phyloP scores from a whole-genome alignment of 148 eudicot genomes.

The Cornus florida region DNA sequence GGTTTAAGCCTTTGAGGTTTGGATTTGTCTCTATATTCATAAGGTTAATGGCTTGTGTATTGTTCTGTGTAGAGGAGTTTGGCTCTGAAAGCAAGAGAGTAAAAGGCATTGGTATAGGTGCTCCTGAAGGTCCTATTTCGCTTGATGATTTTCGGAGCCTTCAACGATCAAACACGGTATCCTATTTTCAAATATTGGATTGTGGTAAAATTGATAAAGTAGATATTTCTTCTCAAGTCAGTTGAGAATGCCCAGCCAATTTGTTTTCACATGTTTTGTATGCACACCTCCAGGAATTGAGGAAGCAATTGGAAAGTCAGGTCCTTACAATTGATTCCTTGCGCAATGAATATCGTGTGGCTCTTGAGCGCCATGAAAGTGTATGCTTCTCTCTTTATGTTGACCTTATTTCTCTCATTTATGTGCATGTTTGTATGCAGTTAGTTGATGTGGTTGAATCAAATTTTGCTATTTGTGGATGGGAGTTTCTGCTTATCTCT shows the following conservation, averaged over 20 bases:
- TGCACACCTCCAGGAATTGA: slow-evolving; percentile 59
- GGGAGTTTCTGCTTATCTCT: background rate
- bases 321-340: slow-evolving; percentile 66
- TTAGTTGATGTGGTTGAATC: background rate
- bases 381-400: slow-evolving; percentile 41
- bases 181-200: background rate
- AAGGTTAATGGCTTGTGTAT: background rate
- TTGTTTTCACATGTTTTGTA: background rate
- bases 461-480: background rate
- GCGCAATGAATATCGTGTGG: slow-evolving; percentile 67
- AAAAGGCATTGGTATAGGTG: slow-evolving; percentile 95
- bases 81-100: slow-evolving; percentile 66
- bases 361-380: slow-evolving; percentile 63
- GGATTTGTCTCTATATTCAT: background rate
- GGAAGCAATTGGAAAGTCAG: slow-evolving; percentile 85
- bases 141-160: slow-evolving; percentile 96
- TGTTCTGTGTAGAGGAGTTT: slow-evolving; percentile 55
- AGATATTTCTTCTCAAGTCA: background rate
- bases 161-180: slow-evolving; percentile 91
- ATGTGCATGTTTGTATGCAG: slow-evolving; percentile 12
- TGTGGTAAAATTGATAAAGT: background rate
- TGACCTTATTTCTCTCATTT: slow-evolving; percentile 10
- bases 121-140: slow-evolving; percentile 90
- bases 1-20: background rate
- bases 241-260: background rate